These are phyloP conservation scores for Pythium rhizo-oryzae DNA, from an alignment of 352 stramenopile species.

Conservation along the genomic window DNA sequence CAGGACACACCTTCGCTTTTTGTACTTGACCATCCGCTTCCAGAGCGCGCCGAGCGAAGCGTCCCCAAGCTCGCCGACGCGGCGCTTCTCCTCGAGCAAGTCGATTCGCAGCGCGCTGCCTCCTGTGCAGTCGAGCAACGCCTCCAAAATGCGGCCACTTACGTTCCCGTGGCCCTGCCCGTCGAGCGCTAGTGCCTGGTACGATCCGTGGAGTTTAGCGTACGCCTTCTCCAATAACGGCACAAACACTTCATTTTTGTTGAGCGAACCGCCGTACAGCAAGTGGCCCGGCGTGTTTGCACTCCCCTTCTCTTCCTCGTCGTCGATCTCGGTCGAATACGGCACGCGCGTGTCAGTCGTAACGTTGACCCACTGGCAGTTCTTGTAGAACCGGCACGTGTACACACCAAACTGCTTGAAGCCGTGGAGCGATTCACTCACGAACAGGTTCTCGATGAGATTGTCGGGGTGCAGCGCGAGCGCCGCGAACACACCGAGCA, in stretches of 20 bases:
- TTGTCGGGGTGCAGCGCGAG: slow-evolving; percentile 80
- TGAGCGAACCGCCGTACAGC: slow-evolving; percentile 72
- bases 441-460: slow-evolving; percentile 92
- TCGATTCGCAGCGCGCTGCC: slow-evolving; percentile 80
- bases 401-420: slow-evolving; percentile 89
- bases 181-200: slow-evolving; percentile 53
- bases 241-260: slow-evolving; percentile 90
- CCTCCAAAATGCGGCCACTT: slow-evolving; percentile 76
- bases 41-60: slow-evolving; percentile 42
- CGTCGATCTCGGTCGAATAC: slow-evolving; percentile 51
- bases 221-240: slow-evolving; percentile 90
- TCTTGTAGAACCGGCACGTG: slow-evolving; percentile 93
- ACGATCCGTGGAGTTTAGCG: slow-evolving; percentile 87
- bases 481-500: slow-evolving; percentile 84
- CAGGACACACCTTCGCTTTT: slow-evolving; percentile 61
- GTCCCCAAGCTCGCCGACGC: slow-evolving; percentile 34
- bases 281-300: slow-evolving; percentile 42
- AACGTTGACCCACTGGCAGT: slow-evolving; percentile 87
- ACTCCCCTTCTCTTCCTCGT: slow-evolving; percentile 36
- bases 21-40: slow-evolving; percentile 68
- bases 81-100: slow-evolving; percentile 45
- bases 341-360: slow-evolving; percentile 89
- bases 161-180: slow-evolving; percentile 40
- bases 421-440: slow-evolving; percentile 73
- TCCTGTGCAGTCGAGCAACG: slow-evolving; percentile 89